Evolutionary conservation across 169 alveolate species (phyloP).

Genomic region (Plasmodium knowlesi): DNA sequence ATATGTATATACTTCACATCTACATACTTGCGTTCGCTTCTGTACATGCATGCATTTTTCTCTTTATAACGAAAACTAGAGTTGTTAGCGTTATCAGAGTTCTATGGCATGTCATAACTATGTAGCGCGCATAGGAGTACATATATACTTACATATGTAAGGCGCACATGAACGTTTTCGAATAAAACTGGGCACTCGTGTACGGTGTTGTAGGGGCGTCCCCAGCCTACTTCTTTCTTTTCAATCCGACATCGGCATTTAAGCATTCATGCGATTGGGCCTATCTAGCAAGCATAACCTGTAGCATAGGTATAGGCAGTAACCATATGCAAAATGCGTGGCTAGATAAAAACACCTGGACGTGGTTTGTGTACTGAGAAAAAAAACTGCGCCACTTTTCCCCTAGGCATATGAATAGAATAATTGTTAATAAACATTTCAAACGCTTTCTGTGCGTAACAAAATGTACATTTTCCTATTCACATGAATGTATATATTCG

Average conservation of each 20-base stretch:
- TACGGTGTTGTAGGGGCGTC: background rate
- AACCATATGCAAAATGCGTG: background rate
- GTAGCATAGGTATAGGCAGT: background rate
- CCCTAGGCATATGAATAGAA: background rate
- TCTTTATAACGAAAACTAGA: background rate
- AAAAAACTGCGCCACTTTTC: background rate
- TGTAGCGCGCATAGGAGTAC: background rate
- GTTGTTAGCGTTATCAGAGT: background rate
- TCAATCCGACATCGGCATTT: background rate
- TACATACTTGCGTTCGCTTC: background rate
- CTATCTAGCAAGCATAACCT: background rate
- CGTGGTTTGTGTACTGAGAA: background rate
- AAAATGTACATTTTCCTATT: background rate
- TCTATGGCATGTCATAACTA: background rate
- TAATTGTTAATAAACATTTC: background rate
- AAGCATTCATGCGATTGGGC: background rate
- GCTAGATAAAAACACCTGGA: background rate
- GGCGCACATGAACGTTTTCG: background rate
- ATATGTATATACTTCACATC: background rate
- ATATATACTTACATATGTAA: background rate
- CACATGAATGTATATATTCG: background rate
- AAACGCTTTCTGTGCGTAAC: background rate
- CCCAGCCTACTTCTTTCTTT: background rate
- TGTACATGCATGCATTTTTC: background rate
- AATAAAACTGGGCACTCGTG: background rate